phyloP scores from a whole-genome alignment of 2,329 filamentous ascomycete species.

The Whalleya microplaca region DNA sequence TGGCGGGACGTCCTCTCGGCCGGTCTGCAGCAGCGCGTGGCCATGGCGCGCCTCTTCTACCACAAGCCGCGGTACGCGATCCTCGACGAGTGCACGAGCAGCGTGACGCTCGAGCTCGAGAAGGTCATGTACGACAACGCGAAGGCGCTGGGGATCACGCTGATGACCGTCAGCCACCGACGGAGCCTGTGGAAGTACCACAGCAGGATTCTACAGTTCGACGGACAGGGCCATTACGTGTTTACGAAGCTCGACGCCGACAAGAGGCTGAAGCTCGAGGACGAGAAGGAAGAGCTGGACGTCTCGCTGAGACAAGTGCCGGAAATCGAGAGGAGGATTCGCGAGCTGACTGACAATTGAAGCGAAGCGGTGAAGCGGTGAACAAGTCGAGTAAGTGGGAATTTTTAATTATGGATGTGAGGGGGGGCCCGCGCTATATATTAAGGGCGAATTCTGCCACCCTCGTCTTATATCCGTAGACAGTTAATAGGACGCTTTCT shows the following conservation, averaged over 20 bases:
- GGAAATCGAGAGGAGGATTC: constrained; percentile 83
- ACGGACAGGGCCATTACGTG: constrained; percentile 88
- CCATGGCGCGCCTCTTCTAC: constrained; percentile 95
- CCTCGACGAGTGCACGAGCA: constrained; percentile 93
- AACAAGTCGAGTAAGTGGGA: not conserved
- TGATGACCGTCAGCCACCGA: constrained; percentile 95
- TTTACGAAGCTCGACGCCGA: constrained; percentile 92
- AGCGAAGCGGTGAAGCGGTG: constrained; percentile 21
- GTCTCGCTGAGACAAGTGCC: constrained; percentile 82
- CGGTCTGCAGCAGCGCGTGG: constrained; percentile 92
- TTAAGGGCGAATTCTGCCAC: constrained; percentile 4
- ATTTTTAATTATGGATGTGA: not conserved
- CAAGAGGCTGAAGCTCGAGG: constrained; percentile 80
- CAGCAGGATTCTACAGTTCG: constrained; percentile 91
- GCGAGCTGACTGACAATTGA: constrained; percentile 71
- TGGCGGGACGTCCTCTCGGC: constrained; percentile 95
- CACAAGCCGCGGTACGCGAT: constrained; percentile 93
- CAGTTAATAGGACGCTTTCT: not conserved
- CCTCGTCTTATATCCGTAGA: not conserved
- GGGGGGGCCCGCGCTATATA: constrained; percentile 7
- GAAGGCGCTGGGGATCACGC: constrained; percentile 85
- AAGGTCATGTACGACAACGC: constrained; percentile 97
- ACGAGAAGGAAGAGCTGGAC: constrained; percentile 95
- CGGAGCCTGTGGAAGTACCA: constrained; percentile 97
- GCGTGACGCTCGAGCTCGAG: constrained; percentile 93